Percentiles rank a stretch among this genome's conserved stretches.
Evolutionary conservation across 2,329 filamentous ascomycete species (phyloP).

Genomic region (Neoscytalidium dimidiatum): DNA sequence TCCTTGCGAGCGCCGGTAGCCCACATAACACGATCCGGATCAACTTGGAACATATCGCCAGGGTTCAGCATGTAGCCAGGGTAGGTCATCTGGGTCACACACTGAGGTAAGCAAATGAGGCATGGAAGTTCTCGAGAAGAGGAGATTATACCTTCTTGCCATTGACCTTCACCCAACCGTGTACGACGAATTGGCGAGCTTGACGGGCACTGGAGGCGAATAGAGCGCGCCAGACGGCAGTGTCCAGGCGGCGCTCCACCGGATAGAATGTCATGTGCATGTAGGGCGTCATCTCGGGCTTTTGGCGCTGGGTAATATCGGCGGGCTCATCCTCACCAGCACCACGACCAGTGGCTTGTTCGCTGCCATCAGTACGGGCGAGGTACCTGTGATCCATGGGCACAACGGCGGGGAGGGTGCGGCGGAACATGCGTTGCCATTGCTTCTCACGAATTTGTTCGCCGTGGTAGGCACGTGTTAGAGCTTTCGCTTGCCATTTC

Average conservation of each 20-base stretch:
- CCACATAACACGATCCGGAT: slow-evolving; percentile 82
- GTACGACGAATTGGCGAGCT: slow-evolving; percentile 90
- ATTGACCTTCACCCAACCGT: slow-evolving; percentile 93
- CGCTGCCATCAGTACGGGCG: slow-evolving; percentile 77
- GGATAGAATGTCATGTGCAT: slow-evolving; percentile 97
- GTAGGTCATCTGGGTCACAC: slow-evolving; percentile 76
- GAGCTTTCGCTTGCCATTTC: slow-evolving; percentile 91
- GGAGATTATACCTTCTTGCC: slow-evolving; percentile 75
- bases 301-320: slow-evolving; percentile 19
- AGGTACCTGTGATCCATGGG: slow-evolving; percentile 82
- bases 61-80: slow-evolving; percentile 94
- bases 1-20: slow-evolving; percentile 78
- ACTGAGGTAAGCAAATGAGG: neutral
- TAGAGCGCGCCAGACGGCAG: slow-evolving; percentile 89
- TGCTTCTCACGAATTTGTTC: slow-evolving; percentile 91
- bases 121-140: slow-evolving; percentile 20
- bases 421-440: slow-evolving; percentile 91
- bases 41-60: slow-evolving; percentile 97
- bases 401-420: slow-evolving; percentile 77
- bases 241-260: slow-evolving; percentile 85
- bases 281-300: slow-evolving; percentile 69
- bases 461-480: slow-evolving; percentile 86
- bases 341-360: slow-evolving; percentile 80
- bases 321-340: slow-evolving; percentile 58
- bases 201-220: slow-evolving; percentile 94